Evolutionary conservation across 768 basidiomycete species (phyloP).

Genomic region (Leccinum sublutescens): DNA sequence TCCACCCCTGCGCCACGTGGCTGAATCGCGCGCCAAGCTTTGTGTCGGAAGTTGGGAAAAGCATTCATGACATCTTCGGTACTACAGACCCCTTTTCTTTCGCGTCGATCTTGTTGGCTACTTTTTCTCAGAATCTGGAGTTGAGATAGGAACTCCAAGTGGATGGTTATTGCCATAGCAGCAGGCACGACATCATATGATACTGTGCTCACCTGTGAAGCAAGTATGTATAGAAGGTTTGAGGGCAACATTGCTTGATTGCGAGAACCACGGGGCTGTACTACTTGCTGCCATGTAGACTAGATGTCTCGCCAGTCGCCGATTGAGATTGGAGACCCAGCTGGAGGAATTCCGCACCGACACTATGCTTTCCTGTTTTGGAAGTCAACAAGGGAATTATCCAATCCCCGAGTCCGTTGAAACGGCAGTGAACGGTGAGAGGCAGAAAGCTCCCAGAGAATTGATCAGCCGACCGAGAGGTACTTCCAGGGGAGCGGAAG

Average conservation of each 20-base stretch:
- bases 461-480: background rate
- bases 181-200: background rate
- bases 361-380: conserved; percentile 11
- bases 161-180: background rate
- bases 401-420: background rate
- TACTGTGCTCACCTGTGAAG: background rate
- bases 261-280: too few relatives aligned
- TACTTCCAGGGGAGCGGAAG: background rate
- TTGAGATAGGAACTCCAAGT: background rate
- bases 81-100: background rate
- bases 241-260: background rate
- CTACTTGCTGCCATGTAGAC: too few relatives aligned
- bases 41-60: too few relatives aligned
- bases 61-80: background rate
- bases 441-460: background rate
- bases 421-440: background rate
- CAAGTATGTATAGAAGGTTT: background rate
- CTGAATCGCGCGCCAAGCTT: background rate
- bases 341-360: background rate
- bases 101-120: background rate
- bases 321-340: too few relatives aligned
- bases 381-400: background rate
- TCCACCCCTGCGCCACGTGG: background rate
- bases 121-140: background rate
- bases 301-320: too few relatives aligned